Evolutionary conservation across 352 stramenopile species (phyloP), one percentile per base, ranked within the genome.

Genomic region (Pilasporangium apinafurcum): DNA sequence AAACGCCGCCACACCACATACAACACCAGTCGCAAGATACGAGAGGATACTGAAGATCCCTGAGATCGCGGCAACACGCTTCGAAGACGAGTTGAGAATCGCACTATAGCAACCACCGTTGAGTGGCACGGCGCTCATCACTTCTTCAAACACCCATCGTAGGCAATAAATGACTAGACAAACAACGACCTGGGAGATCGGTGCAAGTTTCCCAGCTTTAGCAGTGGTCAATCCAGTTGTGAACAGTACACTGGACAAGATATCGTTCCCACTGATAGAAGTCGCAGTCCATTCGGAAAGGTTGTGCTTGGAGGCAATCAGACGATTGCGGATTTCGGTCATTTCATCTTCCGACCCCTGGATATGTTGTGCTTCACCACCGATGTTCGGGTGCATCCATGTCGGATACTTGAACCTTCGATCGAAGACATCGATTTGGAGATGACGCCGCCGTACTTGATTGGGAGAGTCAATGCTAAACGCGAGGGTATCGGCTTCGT

Each of bases 61-160:
- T 0, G 82, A 71, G n/a, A 91, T 55, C 5, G 76, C 73, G 2
- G 85, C 85, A 8, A 80, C 54, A 18, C 63, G 58, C 58, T 95
- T 96, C 18, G 59, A 80, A 7, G 78, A 84, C n/a, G 77, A 79
- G 56, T 96, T 93, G 24, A 96, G 59, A 25, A 95, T 67, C 31
- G 86, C 70, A 50, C 80, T 95, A 55, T 95, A 95, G 42, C 70
- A 86, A 25, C 85, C 85, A 27, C 85, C 85, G 59, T 95, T 95
- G 32, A 92, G 68, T 24, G 81, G 83, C 22, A 96, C 61, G 5
- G 83, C 82, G 34, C 62, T 84, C 44, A 93, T 68, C 28, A 86
- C 84, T 61, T 96, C 85, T 30, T 73, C 68, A 43, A 95, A 87
- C 16, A 96, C 78, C 30, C 63, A 77, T 2, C 67, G 62, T 9